Evolutionary conservation across 805 yeast genomes (phyloP), one percentile per base, ranked within the genome.

Genomic region (Myxozyma monticola): DNA sequence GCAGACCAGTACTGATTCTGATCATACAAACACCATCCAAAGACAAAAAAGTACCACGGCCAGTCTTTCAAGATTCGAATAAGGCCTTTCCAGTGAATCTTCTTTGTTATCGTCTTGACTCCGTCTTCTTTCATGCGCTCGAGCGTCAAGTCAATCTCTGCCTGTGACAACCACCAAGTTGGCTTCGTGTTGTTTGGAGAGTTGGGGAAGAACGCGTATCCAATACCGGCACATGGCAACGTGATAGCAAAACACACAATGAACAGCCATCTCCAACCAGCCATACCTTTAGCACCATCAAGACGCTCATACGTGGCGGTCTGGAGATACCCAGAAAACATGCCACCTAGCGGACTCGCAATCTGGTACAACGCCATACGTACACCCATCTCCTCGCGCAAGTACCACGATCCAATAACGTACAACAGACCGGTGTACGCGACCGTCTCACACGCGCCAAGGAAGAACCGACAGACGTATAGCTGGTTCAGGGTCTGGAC

Each of bases 401-500:
- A 71, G 64, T 79, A 79, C 76, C 78, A 81, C 17, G 79, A 73
- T n/a, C 85, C 87, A 55, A 67, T 48, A 29, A 65, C 43, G 34
- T 52, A 62, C 29, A 56, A 51, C n/a, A 65, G 55, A 1, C 69
- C 80, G 3, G 89, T 85, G 68, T 78, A 74, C 57, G 73, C 77
- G 15, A 83, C 80, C 2, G 87, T 79, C 64, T 87, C 93, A 64
- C 81, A 80, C 0, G 79, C 78, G 35, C 85, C 90, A 48, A 84
- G 74, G 38, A 85, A 73, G 60, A 85, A 85, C 45, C 93, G 69
- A 36, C 83, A 67, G 1, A 77, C 88, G 62, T 80, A 77, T 22
- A 86, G 68, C 42, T 71, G 73, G 26, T 61, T 54, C 14, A 62
- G 58, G 26, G 58, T 63, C 20, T 57, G 63, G 8, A 70, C 72